phyloP scores from a whole-genome alignment of 2,329 filamentous ascomycete species.

The Cryphonectria parasitica region DNA sequence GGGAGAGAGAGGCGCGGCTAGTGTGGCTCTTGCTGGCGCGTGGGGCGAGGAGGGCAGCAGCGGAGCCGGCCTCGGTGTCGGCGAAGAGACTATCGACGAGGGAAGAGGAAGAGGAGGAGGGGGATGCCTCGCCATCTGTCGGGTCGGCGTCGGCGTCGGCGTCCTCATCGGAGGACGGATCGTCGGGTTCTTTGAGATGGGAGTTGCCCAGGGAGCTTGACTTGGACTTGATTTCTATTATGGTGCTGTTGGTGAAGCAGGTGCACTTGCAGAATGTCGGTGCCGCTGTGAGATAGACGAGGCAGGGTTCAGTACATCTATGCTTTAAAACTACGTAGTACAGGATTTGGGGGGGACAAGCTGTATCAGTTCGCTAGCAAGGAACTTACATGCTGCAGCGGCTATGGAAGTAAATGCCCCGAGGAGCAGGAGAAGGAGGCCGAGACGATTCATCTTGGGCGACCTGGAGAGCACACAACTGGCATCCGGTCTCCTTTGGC shows the following conservation, averaged over 20 bases:
- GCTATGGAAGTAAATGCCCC: slow-evolving; percentile 38
- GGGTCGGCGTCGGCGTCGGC: slow-evolving; percentile 30
- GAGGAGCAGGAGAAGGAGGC: slow-evolving; percentile 37
- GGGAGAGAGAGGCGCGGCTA: slow-evolving; percentile 44
- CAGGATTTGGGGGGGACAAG: neutral
- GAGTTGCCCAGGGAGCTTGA: slow-evolving; percentile 52
- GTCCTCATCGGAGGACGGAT: slow-evolving; percentile 31
- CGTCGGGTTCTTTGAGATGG: slow-evolving; percentile 32
- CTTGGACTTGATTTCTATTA: slow-evolving; percentile 47
- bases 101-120: slow-evolving; percentile 28
- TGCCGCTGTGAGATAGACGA: slow-evolving; percentile 48
- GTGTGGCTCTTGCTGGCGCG: slow-evolving; percentile 24
- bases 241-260: slow-evolving; percentile 71
- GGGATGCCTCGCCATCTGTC: slow-evolving; percentile 28
- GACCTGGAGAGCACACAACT: neutral
- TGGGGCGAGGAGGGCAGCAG: slow-evolving; percentile 26
- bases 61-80: slow-evolving; percentile 20
- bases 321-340: neutral
- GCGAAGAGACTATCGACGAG: slow-evolving; percentile 4
- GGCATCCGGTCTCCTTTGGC: neutral
- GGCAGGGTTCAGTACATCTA: neutral
- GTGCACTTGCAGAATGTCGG: slow-evolving; percentile 73
- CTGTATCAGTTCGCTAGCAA: neutral
- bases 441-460: slow-evolving; percentile 35
- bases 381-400: slow-evolving; percentile 47